phyloP scores from a whole-genome alignment of 441 rosid genomes.

The Erodium chrysanthum region DNA sequence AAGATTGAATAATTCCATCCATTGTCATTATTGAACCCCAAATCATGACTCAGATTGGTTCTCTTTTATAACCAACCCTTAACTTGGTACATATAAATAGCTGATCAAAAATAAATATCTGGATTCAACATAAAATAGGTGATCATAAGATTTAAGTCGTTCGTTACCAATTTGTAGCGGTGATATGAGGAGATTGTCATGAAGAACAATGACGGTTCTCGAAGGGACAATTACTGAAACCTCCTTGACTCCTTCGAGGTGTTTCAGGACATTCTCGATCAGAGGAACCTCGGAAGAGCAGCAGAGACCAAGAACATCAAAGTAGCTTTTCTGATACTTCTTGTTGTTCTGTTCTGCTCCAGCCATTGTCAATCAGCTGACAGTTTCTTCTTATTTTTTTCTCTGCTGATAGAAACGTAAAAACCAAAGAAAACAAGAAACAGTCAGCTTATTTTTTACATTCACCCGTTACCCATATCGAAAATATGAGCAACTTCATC shows the following conservation, averaged over 20 bases:
- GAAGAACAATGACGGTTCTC: constrained; percentile 73
- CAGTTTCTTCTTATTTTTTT: too few relatives aligned
- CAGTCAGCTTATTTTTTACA: too few relatives aligned
- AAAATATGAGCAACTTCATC: not conserved
- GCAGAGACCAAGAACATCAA: constrained; percentile 77
- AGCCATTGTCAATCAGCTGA: not conserved
- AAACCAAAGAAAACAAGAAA: too few relatives aligned
- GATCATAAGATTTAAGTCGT: too few relatives aligned
- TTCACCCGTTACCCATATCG: not conserved
- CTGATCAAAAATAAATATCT: too few relatives aligned
- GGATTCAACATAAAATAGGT: too few relatives aligned
- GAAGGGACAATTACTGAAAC: constrained; percentile 62
- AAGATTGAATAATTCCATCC: not conserved
- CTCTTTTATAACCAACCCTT: too few relatives aligned
- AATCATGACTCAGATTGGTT: too few relatives aligned
- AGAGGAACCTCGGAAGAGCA: constrained; percentile 81
- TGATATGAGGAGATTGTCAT: constrained; percentile 50
- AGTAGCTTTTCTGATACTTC: constrained; percentile 46
- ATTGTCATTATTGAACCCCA: too few relatives aligned
- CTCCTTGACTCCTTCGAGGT: constrained; percentile 54
- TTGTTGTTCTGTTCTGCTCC: not conserved
- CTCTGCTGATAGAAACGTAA: too few relatives aligned
- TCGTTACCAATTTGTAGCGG: constrained; percentile 64
- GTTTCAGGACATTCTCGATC: constrained; percentile 49
- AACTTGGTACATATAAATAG: too few relatives aligned